Evolutionary conservation across 768 basidiomycete species (phyloP).

Genomic region (Boletus edulis): DNA sequence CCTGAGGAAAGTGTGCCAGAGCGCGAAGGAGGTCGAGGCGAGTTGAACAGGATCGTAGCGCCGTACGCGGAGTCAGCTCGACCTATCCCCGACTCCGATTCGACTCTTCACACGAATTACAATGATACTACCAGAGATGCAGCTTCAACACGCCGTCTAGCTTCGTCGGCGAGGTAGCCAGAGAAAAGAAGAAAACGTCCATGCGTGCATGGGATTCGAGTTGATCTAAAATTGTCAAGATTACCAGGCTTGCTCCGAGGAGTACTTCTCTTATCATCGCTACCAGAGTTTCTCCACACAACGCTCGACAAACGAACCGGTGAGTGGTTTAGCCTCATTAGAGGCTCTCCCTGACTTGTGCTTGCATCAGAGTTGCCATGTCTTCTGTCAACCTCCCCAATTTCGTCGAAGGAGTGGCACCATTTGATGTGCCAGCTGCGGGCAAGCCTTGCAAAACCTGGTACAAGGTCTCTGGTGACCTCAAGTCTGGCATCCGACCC

Average conservation of each 20-base stretch:
- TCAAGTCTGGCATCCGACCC: slow-evolving; percentile 36
- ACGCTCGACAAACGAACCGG: too few relatives aligned
- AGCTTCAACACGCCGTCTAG: too few relatives aligned
- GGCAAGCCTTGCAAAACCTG: slow-evolving; percentile 43
- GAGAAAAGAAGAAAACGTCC: too few relatives aligned
- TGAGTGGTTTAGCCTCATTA: too few relatives aligned
- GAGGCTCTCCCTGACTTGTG: neutral
- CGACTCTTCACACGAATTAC: neutral
- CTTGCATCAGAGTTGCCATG: slow-evolving; percentile 16
- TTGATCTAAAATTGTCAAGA: too few relatives aligned
- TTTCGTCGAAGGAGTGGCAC: slow-evolving; percentile 31
- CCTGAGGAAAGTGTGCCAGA: neutral
- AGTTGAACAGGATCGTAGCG: neutral
- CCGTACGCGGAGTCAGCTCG: too few relatives aligned
- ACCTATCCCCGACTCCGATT: slow-evolving; percentile 6
- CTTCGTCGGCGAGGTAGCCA: too few relatives aligned
- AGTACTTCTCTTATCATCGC: too few relatives aligned
- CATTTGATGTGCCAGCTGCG: slow-evolving; percentile 25
- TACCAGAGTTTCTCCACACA: too few relatives aligned
- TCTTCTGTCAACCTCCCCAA: slow-evolving; percentile 23
- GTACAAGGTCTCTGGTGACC: slow-evolving; percentile 50
- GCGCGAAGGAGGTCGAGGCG: neutral
- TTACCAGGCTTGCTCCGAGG: neutral
- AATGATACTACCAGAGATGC: neutral
- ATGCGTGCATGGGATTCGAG: too few relatives aligned